Evolutionary conservation across 1,139 yeast genomes (phyloP), one percentile per base, ranked within the genome.

Genomic region (Pichia sp.): DNA sequence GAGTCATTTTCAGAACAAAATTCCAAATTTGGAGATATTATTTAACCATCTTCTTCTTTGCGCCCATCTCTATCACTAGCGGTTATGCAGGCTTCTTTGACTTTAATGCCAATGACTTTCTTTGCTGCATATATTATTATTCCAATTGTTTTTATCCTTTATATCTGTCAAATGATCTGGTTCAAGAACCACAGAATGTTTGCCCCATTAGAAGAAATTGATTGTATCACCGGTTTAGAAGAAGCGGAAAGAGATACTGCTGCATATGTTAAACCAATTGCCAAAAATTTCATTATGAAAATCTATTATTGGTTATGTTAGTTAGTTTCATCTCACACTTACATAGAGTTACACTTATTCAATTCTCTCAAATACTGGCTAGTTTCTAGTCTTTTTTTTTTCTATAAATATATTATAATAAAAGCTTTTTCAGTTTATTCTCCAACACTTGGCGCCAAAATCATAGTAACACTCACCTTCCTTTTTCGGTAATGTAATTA

Each of bases 101-200:
- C 41, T 53, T 71, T 50, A 66, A 60, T 38, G 74, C 72, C n/a
- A 53, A 69, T 21, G 58, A 56, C n/a, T 56, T 78, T 79, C 51
- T 61, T 78, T 43, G 82, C 83, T 20, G 77, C 83, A 11, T 79
- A 79, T 59, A 65, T 78, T 50, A 76, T 82, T 1, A 55, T 78
- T 41, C 83, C 83, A 20, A 66, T 77, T 31, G 70, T 78, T 37
- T 21, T 72, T 1, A 60, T 61, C 5, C 64, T 77, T 26, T 78
- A 72, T 53, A 42, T 66, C 21, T 78, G 54, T 18, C 60, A 56
- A 33, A 46, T 48, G 38, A 56, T 66, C 30, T 61, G 56, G 47
- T 53, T 59, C 5, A 71, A 67, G 16, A 63, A 54, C 32, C 55
- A 26, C 37, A 51, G 20, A 28, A 8, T 45, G 60, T 54, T 65